Evolutionary conservation across 2,329 filamentous ascomycete genomes (phyloP).

Genomic region (Dothistroma pini): DNA sequence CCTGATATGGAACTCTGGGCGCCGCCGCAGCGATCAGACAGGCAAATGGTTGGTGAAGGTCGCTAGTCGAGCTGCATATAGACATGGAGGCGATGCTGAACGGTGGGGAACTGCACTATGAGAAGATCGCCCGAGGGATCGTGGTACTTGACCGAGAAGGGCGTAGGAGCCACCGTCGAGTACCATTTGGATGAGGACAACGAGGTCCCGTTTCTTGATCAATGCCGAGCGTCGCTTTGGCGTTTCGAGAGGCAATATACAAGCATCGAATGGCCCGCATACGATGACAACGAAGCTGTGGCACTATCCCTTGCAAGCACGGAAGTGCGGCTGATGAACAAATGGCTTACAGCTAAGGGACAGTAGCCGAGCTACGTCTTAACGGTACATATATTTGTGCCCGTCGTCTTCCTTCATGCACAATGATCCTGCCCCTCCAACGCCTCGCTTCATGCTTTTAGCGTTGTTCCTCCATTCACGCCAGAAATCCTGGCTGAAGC

Average conservation of each 20-base stretch:
- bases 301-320: background rate
- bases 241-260: background rate
- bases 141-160: background rate
- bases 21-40: too few relatives aligned
- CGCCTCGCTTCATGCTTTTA: constrained; percentile 9
- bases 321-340: background rate
- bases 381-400: background rate
- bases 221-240: background rate
- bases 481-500: background rate
- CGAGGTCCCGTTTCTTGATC: background rate
- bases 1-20: background rate
- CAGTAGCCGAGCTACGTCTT: background rate
- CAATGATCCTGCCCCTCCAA: constrained; percentile 6
- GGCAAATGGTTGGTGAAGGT: too few relatives aligned
- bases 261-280: background rate
- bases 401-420: background rate
- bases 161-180: background rate
- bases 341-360: background rate
- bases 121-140: background rate
- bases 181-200: background rate
- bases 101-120: background rate
- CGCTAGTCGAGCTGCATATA: background rate
- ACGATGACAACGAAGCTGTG: background rate
- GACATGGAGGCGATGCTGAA: background rate
- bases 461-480: background rate